A percentile compares a stretch with the other conserved stretches of the same genome.
Evolutionary conservation across 2,329 filamentous ascomycete genomes (phyloP).

Genomic region (Didymella arachidicola): DNA sequence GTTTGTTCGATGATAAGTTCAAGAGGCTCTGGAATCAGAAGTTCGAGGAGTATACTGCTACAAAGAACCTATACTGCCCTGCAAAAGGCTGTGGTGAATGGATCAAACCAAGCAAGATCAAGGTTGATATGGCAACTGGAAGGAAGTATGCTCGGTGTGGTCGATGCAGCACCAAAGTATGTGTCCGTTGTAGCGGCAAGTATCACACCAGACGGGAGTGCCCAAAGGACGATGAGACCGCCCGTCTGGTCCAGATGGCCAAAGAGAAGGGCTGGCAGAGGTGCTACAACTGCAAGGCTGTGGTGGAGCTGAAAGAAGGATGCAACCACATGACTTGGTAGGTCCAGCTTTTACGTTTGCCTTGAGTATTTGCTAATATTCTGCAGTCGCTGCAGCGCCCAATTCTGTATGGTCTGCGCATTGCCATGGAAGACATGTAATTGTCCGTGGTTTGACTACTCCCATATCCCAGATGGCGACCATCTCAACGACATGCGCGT

Average conservation of each 20-base stretch:
- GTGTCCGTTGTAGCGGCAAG: constrained; percentile 74
- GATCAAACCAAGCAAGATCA: constrained; percentile 77
- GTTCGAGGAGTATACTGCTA: constrained; percentile 76
- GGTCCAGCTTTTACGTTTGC: constrained; percentile 36
- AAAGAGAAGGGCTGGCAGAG: constrained; percentile 75
- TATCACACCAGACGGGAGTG: constrained; percentile 75
- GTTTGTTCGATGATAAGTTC: constrained; percentile 75
- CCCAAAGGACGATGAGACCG: constrained; percentile 73
- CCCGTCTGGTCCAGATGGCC: constrained; percentile 68
- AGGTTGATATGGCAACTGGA: constrained; percentile 57
- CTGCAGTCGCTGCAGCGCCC: constrained; percentile 74
- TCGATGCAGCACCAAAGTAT: constrained; percentile 77
- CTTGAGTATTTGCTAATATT: constrained; percentile 22
- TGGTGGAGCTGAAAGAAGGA: constrained; percentile 82
- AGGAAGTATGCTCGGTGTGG: constrained; percentile 74
- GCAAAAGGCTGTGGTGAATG: constrained; percentile 75
- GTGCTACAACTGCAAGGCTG: constrained; percentile 75
- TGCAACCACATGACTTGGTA: constrained; percentile 91
- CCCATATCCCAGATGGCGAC: constrained; percentile 60
- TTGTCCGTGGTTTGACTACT: constrained; percentile 80
- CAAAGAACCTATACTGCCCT: constrained; percentile 81
- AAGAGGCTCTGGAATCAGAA: constrained; percentile 83
- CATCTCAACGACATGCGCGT: constrained; percentile 53
- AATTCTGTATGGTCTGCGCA: constrained; percentile 90
- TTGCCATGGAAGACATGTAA: constrained; percentile 82